Evolutionary conservation across 441 rosid genomes (phyloP).

Genomic region (Bruguiera hainesii): DNA sequence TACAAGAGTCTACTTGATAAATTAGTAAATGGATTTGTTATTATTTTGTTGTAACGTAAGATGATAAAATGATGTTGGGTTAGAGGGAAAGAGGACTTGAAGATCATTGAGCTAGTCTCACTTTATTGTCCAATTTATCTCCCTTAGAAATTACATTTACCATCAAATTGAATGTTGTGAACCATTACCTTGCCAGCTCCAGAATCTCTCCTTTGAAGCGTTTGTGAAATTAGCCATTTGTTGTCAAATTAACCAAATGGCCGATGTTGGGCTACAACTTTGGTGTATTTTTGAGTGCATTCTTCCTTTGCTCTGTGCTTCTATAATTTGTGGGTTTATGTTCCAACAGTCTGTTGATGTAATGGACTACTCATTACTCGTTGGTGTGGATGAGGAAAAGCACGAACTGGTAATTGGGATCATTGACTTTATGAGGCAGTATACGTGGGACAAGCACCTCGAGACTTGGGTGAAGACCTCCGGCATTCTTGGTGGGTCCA

Average conservation of each 20-base stretch:
- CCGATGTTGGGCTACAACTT: too few species aligned
- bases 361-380: constrained; percentile 94
- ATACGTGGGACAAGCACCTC: constrained; percentile 97
- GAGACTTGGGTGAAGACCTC: constrained; percentile 96
- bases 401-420: constrained; percentile 88
- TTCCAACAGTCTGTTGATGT: constrained; percentile 67
- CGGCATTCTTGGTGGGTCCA: constrained; percentile 86
- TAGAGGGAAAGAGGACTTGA: not conserved
- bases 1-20: too few species aligned
- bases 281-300: not conserved
- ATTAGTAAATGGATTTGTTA: not conserved
- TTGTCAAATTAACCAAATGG: too few species aligned
- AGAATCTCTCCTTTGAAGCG: too few species aligned
- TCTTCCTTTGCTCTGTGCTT: not conserved
- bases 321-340: constrained; percentile 13
- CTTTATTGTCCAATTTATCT: too few species aligned
- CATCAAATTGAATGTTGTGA: too few species aligned
- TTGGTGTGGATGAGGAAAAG: constrained; percentile 85
- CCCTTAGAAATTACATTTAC: too few species aligned
- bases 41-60: not conserved
- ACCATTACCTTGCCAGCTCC: too few species aligned
- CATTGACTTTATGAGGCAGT: constrained; percentile 92
- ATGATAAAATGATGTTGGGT: not conserved
- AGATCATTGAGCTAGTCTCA: too few species aligned
- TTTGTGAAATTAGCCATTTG: too few species aligned